Evolutionary conservation across 108 stramenopile species (phyloP).

Genomic region (Skeletonema costatum): DNA sequence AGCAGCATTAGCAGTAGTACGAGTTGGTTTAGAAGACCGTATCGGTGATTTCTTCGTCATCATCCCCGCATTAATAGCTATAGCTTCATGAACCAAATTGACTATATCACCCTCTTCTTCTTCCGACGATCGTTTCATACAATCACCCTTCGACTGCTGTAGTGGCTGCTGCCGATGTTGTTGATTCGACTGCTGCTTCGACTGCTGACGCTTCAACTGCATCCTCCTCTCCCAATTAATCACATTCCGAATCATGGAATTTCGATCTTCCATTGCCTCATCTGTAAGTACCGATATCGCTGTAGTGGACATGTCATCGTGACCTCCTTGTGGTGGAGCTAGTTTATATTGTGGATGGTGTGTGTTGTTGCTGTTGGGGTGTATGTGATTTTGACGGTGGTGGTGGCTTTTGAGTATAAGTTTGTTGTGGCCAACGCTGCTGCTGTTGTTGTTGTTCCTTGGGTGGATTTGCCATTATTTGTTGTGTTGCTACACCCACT

Average conservation of each 20-base stretch:
- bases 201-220: background rate
- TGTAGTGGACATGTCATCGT: background rate
- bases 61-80: background rate
- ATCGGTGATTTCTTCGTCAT: slow-evolving; percentile 14
- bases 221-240: background rate
- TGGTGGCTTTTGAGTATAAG: no score
- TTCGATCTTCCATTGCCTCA: background rate
- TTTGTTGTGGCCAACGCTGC: no score
- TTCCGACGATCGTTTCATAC: no score
- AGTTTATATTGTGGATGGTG: background rate
- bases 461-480: no score
- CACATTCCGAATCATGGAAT: background rate
- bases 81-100: slow-evolving; percentile 7
- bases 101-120: background rate
- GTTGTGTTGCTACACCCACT: no score
- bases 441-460: no score
- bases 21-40: background rate
- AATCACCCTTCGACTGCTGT: background rate
- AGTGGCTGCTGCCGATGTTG: background rate
- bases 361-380: background rate
- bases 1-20: no score
- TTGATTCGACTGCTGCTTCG: background rate
- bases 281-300: background rate
- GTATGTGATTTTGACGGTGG: no score
- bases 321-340: background rate